Conservation (phyloP, 1,284 basidiomycete genomes). For the Leccinum subrobustum region DNA sequence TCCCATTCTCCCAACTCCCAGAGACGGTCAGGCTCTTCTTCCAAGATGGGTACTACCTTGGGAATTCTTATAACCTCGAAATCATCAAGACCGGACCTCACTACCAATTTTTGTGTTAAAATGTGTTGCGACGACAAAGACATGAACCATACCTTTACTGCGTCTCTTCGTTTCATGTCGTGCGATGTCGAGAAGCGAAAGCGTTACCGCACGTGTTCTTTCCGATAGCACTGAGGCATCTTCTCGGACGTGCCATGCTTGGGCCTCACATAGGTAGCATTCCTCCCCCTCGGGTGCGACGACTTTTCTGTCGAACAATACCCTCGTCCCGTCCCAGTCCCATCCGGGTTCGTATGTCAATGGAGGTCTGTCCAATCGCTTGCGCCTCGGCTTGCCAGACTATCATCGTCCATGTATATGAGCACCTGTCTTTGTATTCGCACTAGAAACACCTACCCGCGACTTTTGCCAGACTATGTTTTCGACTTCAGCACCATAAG, state of each 20-base stretch:
- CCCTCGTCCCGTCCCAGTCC: slow-evolving; percentile 26
- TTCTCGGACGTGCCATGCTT: not conserved
- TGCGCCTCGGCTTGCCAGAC: slow-evolving; percentile 22
- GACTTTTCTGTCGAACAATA: slow-evolving; percentile 4
- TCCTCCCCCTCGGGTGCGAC: not conserved
- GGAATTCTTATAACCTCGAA: slow-evolving; percentile 28
- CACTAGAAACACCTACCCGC: slow-evolving; percentile 6
- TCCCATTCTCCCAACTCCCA: slow-evolving; percentile 24
- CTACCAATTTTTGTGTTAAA: slow-evolving; percentile 9
- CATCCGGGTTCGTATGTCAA: slow-evolving; percentile 22
- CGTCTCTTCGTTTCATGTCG: slow-evolving; percentile 1
- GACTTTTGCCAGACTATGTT: slow-evolving; percentile 15
- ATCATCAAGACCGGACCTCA: slow-evolving; percentile 8
- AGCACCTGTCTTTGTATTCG: not conserved
- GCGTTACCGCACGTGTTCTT: not conserved
- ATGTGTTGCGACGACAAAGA: not conserved
- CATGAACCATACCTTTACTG: slow-evolving; percentile 14
- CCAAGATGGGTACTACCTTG: slow-evolving; percentile 16
- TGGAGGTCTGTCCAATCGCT: slow-evolving; percentile 11
- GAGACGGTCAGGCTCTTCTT: slow-evolving; percentile 3
- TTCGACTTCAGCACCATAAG: slow-evolving; percentile 13
- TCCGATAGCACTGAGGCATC: not conserved
- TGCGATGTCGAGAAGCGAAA: slow-evolving; percentile 25
- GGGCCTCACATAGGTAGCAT: not conserved
- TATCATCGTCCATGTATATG: slow-evolving; percentile 9